Evolutionary conservation across 1,139 yeast species (phyloP), one percentile per base, ranked within the genome.

Genomic region (Lodderomyces elongisporus): DNA sequence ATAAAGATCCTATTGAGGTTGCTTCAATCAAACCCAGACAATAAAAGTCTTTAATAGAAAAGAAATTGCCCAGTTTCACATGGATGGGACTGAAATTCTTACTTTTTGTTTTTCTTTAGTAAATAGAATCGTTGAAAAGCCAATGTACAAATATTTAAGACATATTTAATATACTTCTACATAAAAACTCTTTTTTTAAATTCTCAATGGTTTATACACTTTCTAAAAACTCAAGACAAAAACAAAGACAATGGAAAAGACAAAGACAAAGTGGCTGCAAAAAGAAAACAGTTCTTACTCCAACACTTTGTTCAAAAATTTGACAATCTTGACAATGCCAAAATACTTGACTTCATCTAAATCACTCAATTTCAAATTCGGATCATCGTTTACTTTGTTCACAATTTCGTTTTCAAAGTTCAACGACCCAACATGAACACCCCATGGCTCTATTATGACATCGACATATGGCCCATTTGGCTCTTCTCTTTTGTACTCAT

Each of bases 371-470:
- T 24, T 24, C 26, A 24, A 24, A 9, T 24, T 6, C 12, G 14
- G 14, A 24, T 24, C 14, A 6, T 13, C 14, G 6, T 24, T 36
- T 9, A 20, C 28, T 28, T 46, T 33, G 3, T 33, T 27, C n/a
- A 52, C 25, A 8, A 51, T 33, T 25, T 17, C 40, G 45, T 55
- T 51, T 39, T 67, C 74, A 35, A 62, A 52, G 39, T 60, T 57
- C 27, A 66, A 54, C 18, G 46, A 33, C 0, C 64, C 40, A 44
- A 66, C 74, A 44, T 68, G 74, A 15, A 66, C 51, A 3, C 74
- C 74, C 62, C 61, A 58, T 1, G 73, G 74, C 42, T 67, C 73
- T 22, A 66, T 52, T 37, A 47, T 57, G 3, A 58, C 42, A 22
- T 39, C 28, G 27, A 46, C 37, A 37, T 50, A 34, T 32, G 56